Conservation (phyloP, 495 filamentous ascomycete species). For the Margaritispora aquatica region DNA sequence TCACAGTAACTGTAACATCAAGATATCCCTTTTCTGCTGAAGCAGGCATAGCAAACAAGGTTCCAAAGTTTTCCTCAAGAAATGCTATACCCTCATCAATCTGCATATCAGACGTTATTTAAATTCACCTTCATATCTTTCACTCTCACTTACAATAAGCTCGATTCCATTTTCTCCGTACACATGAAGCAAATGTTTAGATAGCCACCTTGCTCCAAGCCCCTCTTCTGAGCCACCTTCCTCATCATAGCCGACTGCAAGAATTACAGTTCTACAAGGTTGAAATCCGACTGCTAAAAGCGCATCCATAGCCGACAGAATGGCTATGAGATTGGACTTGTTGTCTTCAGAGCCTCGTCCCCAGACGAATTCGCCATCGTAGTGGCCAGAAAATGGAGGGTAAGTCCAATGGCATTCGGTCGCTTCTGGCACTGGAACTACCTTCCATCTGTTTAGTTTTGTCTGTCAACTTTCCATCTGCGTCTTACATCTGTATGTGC, state of each 20-base stretch:
- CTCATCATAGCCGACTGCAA: conserved; percentile 58
- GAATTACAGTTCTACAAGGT: conserved; percentile 45
- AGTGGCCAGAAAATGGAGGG: conserved; percentile 54
- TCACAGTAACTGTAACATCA: conserved; percentile 53
- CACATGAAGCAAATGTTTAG: conserved; percentile 40
- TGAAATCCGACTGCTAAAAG: conserved; percentile 43
- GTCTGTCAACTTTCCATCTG: not conserved
- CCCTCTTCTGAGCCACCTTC: conserved; percentile 30
- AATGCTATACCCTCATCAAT: conserved; percentile 53
- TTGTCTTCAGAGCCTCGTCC: conserved; percentile 50
- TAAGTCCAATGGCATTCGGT: conserved; percentile 48
- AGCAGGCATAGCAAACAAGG: conserved; percentile 54
- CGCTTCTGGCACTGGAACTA: conserved; percentile 51
- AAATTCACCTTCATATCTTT: no score
- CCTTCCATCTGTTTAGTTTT: not conserved
- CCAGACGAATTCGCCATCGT: conserved; percentile 59
- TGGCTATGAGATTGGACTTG: conserved; percentile 54
- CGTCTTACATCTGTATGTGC: conserved; percentile 55
- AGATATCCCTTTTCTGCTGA: conserved; percentile 64
- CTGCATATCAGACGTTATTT: not conserved
- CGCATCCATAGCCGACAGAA: conserved; percentile 48
- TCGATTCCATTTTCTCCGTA: conserved; percentile 59
- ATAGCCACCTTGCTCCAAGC: conserved; percentile 50
- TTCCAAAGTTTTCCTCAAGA: conserved; percentile 37
- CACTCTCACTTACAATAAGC: conserved; percentile 41